Conservation (phyloP, 805 yeast genomes). For the Yamadazyma phyllophila region DNA sequence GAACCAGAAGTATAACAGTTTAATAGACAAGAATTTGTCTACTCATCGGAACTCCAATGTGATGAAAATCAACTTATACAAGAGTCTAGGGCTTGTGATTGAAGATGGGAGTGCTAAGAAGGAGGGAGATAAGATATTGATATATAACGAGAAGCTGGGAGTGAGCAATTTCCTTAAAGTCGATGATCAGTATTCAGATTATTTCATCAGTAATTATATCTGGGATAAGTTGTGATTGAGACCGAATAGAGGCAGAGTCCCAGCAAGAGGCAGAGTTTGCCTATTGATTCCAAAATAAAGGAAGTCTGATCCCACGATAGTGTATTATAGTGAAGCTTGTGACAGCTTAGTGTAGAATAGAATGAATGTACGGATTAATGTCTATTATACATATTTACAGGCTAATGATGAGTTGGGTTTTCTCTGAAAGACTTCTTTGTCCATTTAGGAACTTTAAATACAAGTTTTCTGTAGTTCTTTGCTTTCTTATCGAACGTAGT, state of each 20-base stretch:
- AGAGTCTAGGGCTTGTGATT: conserved; percentile 56
- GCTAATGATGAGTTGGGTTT: conserved; percentile 57
- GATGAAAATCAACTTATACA: conserved; percentile 57
- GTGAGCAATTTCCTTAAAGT: conserved; percentile 49
- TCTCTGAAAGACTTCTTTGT: conserved; percentile 78
- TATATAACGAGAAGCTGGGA: conserved; percentile 43
- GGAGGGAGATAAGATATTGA: conserved; percentile 36
- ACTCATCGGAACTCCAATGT: conserved; percentile 43
- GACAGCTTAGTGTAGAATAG: not conserved
- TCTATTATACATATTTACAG: conserved; percentile 9
- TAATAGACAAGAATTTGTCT: conserved; percentile 27
- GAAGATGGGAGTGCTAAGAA: not conserved
- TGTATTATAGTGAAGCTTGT: conserved; percentile 1
- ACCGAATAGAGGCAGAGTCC: no score
- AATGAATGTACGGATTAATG: not conserved
- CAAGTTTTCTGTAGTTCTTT: conserved; percentile 80
- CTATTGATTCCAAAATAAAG: no score
- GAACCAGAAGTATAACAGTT: conserved; percentile 23
- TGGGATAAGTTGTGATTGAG: conserved; percentile 60
- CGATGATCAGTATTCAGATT: conserved; percentile 41
- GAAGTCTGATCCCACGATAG: not conserved
- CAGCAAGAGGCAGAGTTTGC: no score
- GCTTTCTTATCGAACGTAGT: conserved; percentile 76
- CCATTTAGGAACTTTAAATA: conserved; percentile 90
- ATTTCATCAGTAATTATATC: conserved; percentile 68